These are phyloP conservation scores for Nidularia sp. DNA, from an alignment of 768 basidiomycete genomes.

Conservation along the genomic window DNA sequence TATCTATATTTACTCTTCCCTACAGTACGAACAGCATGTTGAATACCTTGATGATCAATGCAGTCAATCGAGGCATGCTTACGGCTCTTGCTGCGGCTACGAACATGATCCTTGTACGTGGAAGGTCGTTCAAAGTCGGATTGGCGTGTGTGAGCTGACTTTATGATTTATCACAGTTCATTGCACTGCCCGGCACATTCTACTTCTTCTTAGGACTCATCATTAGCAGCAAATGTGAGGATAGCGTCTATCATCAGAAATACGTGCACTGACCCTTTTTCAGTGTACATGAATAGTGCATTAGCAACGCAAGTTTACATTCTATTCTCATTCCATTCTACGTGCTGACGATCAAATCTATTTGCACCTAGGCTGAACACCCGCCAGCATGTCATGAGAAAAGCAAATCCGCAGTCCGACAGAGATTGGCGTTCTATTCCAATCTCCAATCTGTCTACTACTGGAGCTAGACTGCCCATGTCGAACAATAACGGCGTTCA, in stretches of 20 bases:
- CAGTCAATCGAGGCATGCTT: conserved; percentile 16
- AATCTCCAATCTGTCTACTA: not conserved
- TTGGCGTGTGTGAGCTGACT: too few relatives aligned
- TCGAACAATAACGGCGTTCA: not conserved
- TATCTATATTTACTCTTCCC: not conserved
- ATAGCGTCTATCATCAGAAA: not conserved
- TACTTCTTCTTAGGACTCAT: conserved; percentile 16
- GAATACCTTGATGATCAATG: conserved; percentile 13
- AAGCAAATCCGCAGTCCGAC: not conserved
- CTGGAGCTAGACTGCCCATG: not conserved
- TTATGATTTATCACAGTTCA: too few relatives aligned
- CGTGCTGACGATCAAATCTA: not conserved
- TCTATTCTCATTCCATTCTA: not conserved
- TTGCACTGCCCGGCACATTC: conserved; percentile 9
- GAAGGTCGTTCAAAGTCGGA: conserved; percentile 1
- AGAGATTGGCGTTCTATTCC: not conserved
- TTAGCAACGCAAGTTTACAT: not conserved
- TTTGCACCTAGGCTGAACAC: not conserved
- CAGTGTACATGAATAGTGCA: conserved; percentile 1
- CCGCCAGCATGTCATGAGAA: not conserved
- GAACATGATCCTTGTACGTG: conserved; percentile 13
- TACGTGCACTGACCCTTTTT: not conserved
- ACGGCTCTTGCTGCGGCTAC: conserved; percentile 11
- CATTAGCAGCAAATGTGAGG: conserved; percentile 14
- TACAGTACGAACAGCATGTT: conserved; percentile 13